These are phyloP conservation scores for Mantamonas sphyraenae DNA, from an alignment of 78 protist genomes.

Conservation along the genomic window DNA sequence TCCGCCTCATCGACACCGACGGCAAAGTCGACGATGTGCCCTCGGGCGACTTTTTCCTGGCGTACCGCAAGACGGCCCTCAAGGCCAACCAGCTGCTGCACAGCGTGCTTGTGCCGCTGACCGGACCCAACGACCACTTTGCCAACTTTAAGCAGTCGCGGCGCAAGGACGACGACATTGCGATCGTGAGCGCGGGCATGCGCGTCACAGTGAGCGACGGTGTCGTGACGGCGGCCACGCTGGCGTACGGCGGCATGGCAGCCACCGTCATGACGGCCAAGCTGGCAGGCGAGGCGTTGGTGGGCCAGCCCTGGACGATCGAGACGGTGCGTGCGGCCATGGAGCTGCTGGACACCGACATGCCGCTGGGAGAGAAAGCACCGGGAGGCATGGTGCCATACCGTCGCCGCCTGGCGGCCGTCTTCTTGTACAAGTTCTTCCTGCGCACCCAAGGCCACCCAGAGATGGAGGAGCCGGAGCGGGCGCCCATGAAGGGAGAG, in stretches of 20 bases:
- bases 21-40: no score
- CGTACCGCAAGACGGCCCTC: conserved; percentile 55
- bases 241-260: conserved; percentile 58
- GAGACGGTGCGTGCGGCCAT: not conserved
- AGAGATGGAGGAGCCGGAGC: no score
- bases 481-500: no score
- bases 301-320: not conserved
- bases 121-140: conserved; percentile 35
- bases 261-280: conserved; percentile 13
- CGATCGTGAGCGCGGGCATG: conserved; percentile 67
- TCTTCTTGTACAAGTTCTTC: conserved; percentile 76
- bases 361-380: conserved; percentile 17
- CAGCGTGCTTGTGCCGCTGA: conserved; percentile 38
- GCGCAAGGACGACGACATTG: conserved; percentile 84
- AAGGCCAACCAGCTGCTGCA: conserved; percentile 56
- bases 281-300: not conserved
- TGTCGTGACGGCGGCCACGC: not conserved
- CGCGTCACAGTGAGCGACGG: conserved; percentile 50
- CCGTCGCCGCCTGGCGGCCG: conserved; percentile 48
- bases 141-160: conserved; percentile 66
- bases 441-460: conserved; percentile 10
- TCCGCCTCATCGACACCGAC: no score
- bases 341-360: not conserved
- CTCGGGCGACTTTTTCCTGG: no score
- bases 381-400: conserved; percentile 82